Evolutionary conservation across 2,329 filamentous ascomycete genomes (phyloP), one percentile per base, ranked within the genome.

Genomic region (Aspergillus texensis): DNA sequence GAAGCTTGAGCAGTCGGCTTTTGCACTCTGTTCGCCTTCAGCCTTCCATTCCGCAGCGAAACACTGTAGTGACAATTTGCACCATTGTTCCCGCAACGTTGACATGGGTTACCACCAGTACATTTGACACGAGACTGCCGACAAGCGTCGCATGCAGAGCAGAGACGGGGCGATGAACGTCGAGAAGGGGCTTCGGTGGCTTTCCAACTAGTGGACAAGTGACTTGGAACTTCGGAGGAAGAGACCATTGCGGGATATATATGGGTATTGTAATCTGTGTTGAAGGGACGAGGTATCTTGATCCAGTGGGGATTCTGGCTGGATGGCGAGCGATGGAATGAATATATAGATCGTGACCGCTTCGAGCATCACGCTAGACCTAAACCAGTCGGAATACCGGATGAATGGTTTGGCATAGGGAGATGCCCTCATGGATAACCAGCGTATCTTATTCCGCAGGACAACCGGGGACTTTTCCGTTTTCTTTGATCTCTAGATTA

Each of bases 91-190:
- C 41, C 45, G 16, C 57, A 58, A 19, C 57, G 57, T 48, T 30
- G 41, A n/a, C 57, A 58, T 30, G 57, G 57, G 9, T 24, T 58
- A n/a, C 57, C 57, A 4, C 57, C 57, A 5, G 57, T 48, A 30
- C 57, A 58, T 14, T 58, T 58, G 43, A 58, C 57, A 12, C 57
- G 57, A 48, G 57, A 45, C 43, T 58, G 57, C 10, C 57, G 57
- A 48, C 57, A 58, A 34, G 57, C 24, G 16, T 58, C 57, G 24
- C 57, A 58, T 6, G 57, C 57, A 8, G 45, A 48, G 16, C 57
- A 58, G 14, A 58, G 57, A 39, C 52, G 52, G 21, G 52, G 52
- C 4, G 52, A 55, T 26, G 32, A 55, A 26, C 52, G 52, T 55
- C 52, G 52, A 26, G 52, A 55, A 16, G 52, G 36, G 52, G 52